Percentiles rank a stretch among this genome's conserved stretches.
phyloP scores from a whole-genome alignment of 2,329 filamentous ascomycete species.

The Lachnellula subtilissima region DNA sequence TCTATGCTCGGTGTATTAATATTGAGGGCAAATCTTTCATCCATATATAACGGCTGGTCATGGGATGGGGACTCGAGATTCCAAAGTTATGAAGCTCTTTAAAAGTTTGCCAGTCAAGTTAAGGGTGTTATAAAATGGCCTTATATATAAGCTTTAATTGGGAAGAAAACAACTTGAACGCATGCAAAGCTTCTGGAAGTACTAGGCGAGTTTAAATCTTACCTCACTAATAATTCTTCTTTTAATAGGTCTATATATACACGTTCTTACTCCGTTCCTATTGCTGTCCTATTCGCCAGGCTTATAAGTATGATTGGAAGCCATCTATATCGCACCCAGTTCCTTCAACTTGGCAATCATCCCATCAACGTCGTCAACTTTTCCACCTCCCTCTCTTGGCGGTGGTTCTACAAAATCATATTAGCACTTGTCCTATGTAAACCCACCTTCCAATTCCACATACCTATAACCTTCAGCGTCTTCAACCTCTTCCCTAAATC shows the following conservation, averaged over 20 bases:
- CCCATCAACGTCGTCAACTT: slow-evolving; percentile 97
- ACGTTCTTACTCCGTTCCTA: neutral
- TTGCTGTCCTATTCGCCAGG: neutral
- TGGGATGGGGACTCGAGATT: no score
- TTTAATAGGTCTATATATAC: neutral
- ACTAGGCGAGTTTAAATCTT: no score
- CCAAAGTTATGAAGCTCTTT: no score
- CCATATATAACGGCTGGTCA: no score
- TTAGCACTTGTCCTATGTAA: slow-evolving; percentile 11
- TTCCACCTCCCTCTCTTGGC: slow-evolving; percentile 83
- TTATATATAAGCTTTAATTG: no score
- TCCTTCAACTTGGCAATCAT: slow-evolving; percentile 93
- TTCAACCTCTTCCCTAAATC: slow-evolving; percentile 73
- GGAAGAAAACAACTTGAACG: no score
- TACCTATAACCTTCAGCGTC: slow-evolving; percentile 82
- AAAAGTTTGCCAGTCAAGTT: no score
- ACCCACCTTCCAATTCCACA: slow-evolving; percentile 31
- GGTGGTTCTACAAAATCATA: slow-evolving; percentile 62
- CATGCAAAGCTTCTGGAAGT: no score
- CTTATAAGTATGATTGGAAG: neutral
- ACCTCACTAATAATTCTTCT: no score
- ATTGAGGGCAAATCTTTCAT: no score
- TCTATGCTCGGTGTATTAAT: no score
- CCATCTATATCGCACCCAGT: slow-evolving; percentile 60
- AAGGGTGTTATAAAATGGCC: no score